Evolutionary conservation across 441 rosid species (phyloP), one percentile per base, ranked within the genome.

Genomic region (Pelargonium cotyledonis): DNA sequence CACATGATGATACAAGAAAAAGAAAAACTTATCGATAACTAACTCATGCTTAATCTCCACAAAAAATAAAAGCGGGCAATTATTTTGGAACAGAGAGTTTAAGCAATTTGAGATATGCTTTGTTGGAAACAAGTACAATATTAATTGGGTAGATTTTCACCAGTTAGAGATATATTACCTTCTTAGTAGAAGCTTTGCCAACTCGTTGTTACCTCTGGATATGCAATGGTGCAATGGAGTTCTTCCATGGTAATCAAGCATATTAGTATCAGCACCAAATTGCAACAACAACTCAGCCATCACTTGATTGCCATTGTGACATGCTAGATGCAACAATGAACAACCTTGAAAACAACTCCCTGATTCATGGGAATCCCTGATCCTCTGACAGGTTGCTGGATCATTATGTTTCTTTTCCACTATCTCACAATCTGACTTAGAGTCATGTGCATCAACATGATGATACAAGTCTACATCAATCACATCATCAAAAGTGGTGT

Each of bases 181-280:
- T 80, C 88, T 83, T 65, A 93, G 91, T 55, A 90, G 83, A 76
- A 86, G 75, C 81, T 93, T 93, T 3, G 98, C 96, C 64, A 88
- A 79, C 51, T 72, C 29, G 79, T 89, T 85, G 80, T 88, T 79
- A 70, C 89, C 79, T 65, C 77, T 68, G 55, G 90, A 72, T 70
- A 93, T 78, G 81, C 97, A 93, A 68, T 79, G 88, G 79, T 90
- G 98, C 78, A 93, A 80, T 62, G 98, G 94, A 77, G 97, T 86
- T 76, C 92, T 82, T 77, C 91, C 91, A 49, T 88, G 94, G 78
- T 79, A 89, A 74, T 93, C 98, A 2, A 78, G 81, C 76, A 75
- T 64, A 79, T 90, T 89, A 71, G 86, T 75, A 67, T 86, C 78
- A 38, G 94, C 97, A 78, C 97, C 92, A 70, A 85, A 90, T 80